Percentiles rank a stretch among this genome's conserved stretches.
These are phyloP conservation scores for Colletotrichum trifolii DNA, from an alignment of 2,329 filamentous ascomycete species.

Conservation along the genomic window DNA sequence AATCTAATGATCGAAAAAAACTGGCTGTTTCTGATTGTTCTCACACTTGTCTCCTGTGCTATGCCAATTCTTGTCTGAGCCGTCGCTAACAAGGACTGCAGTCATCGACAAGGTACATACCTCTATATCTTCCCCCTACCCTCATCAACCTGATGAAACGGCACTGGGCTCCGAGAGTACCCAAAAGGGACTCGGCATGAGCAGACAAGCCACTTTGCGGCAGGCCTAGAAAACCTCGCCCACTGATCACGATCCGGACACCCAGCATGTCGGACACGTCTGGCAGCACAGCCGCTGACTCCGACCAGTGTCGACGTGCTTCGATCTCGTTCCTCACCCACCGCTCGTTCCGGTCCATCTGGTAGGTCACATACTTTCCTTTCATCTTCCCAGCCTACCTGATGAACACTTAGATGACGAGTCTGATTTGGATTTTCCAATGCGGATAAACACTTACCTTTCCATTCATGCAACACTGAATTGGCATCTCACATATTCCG, in stretches of 20 bases:
- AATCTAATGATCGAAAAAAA: conserved; percentile 82
- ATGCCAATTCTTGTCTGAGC: conserved; percentile 1
- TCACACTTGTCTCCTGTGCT: conserved; percentile 36
- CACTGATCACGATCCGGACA: conserved; percentile 73
- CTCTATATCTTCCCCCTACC: conserved; percentile 32
- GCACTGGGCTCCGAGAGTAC: conserved; percentile 94
- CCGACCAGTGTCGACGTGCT: conserved; percentile 4
- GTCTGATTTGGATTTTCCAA: conserved; percentile 71
- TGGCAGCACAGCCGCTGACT: conserved; percentile 18
- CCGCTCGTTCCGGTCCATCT: background rate
- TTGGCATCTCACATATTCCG: conserved; percentile 18
- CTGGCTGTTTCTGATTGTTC: conserved; percentile 84
- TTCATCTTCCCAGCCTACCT: conserved; percentile 45
- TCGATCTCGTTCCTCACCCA: too few relatives aligned
- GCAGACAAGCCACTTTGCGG: conserved; percentile 90
- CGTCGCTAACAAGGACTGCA: conserved; percentile 46
- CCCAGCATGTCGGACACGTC: conserved; percentile 16
- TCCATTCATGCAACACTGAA: conserved; percentile 71
- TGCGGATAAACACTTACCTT: conserved; percentile 65
- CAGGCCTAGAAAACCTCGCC: conserved; percentile 99
- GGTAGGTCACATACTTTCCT: conserved; percentile 36
- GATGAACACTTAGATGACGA: conserved; percentile 70
- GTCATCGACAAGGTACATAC: conserved; percentile 40
- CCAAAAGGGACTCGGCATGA: conserved; percentile 65
- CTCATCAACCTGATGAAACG: conserved; percentile 77